Evolutionary conservation across 2,329 filamentous ascomycete species (phyloP).

Genomic region (Colletotrichum sp.): DNA sequence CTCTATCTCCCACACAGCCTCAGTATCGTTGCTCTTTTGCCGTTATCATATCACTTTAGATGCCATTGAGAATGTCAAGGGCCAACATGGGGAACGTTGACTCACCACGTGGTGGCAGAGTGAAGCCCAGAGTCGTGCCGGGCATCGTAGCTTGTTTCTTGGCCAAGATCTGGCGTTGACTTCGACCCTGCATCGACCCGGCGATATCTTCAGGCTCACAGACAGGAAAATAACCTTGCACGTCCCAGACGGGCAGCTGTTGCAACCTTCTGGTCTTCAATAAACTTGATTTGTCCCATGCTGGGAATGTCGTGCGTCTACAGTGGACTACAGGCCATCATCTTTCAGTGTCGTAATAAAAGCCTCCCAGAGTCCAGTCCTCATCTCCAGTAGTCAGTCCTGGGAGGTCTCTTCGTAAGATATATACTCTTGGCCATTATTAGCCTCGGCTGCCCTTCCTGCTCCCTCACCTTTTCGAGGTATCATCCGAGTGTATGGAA

Average conservation of each 20-base stretch:
- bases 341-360: conserved; percentile 20
- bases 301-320: conserved; percentile 19
- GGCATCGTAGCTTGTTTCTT: neutral
- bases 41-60: neutral
- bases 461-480: conserved; percentile 21
- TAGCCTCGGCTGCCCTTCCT: conserved; percentile 16
- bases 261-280: neutral
- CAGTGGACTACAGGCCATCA: conserved; percentile 12
- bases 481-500: conserved; percentile 25
- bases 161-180: neutral
- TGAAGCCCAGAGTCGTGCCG: neutral
- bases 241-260: neutral
- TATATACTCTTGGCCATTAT: conserved; percentile 22
- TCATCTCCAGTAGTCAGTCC: conserved; percentile 7
- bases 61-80: neutral
- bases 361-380: conserved; percentile 1
- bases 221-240: neutral
- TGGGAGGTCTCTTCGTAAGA: conserved; percentile 16
- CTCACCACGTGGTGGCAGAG: neutral
- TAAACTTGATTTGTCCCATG: conserved; percentile 13
- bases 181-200: neutral
- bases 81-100: neutral
- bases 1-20: neutral
- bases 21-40: neutral
- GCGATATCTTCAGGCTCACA: neutral